Conservation (phyloP, 805 yeast species). For the Henningerozyma blattae region DNA sequence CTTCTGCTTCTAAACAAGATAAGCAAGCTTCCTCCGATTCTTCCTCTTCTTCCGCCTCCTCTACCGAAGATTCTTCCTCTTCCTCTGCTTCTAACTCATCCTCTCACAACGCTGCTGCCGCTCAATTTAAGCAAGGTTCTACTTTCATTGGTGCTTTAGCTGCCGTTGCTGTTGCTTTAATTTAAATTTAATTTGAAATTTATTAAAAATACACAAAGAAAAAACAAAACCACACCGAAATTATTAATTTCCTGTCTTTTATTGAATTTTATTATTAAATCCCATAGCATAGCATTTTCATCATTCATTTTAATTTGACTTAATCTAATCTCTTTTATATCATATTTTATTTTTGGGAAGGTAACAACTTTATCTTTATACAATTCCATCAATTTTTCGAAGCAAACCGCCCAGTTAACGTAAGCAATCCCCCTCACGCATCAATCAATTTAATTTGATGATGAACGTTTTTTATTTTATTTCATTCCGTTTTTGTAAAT, state of each 20-base stretch:
- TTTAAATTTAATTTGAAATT: not conserved
- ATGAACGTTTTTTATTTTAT: too few relatives aligned
- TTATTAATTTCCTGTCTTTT: not conserved
- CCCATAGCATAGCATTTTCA: not conserved
- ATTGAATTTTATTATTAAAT: not conserved
- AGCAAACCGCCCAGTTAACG: too few relatives aligned
- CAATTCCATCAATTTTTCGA: too few relatives aligned
- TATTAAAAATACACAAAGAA: not conserved
- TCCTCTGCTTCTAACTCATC: slow-evolving; percentile 8
- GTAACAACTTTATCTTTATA: too few relatives aligned
- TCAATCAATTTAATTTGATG: too few relatives aligned
- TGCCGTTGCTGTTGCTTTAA: slow-evolving; percentile 3
- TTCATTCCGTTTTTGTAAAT: too few relatives aligned
- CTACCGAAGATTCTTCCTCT: not conserved
- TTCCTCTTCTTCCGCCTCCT: not conserved
- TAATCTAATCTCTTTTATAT: not conserved
- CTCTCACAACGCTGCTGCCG: slow-evolving; percentile 1
- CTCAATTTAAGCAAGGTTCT: not conserved
- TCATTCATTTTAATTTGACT: not conserved
- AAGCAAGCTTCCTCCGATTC: slow-evolving; percentile 21
- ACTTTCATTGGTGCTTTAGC: slow-evolving; percentile 1
- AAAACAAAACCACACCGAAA: not conserved
- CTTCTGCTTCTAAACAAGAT: not conserved
- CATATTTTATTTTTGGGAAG: slow-evolving; percentile 1
- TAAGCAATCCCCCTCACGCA: too few relatives aligned